Evolutionary conservation across 2,329 filamentous ascomycete species (phyloP).

Genomic region (Colletotrichum incanum): DNA sequence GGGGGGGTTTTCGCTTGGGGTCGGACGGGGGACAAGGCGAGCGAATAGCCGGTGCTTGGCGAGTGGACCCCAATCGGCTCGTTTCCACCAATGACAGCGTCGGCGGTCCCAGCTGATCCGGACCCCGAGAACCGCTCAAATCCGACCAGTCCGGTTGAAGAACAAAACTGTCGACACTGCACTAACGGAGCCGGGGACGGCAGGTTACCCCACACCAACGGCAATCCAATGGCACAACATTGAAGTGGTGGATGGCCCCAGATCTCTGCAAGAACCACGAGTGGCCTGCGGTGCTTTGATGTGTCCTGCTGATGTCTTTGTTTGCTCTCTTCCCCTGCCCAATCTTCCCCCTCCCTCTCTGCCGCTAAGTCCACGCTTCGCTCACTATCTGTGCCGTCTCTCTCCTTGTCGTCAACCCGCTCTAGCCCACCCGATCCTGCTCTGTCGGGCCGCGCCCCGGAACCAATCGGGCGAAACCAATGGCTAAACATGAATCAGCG

Average conservation of each 20-base stretch:
- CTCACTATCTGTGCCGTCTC: not conserved
- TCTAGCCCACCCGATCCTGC: slow-evolving; percentile 28
- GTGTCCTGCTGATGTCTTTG: slow-evolving; percentile 9
- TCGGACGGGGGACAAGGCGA: not conserved
- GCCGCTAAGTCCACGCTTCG: slow-evolving; percentile 5
- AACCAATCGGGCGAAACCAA: slow-evolving; percentile 33
- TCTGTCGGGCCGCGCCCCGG: slow-evolving; percentile 25
- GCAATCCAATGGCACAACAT: slow-evolving; percentile 15
- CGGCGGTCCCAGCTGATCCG: slow-evolving; percentile 37
- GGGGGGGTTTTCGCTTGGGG: slow-evolving; percentile 1
- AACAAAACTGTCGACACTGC: not conserved
- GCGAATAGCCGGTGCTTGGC: slow-evolving; percentile 31
- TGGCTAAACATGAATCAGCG: slow-evolving; percentile 40
- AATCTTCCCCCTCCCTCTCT: not conserved
- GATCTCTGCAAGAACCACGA: slow-evolving; percentile 33
- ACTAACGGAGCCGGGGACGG: slow-evolving; percentile 18
- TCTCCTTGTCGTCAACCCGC: slow-evolving; percentile 1
- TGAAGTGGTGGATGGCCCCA: slow-evolving; percentile 19
- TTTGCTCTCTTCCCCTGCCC: slow-evolving; percentile 15
- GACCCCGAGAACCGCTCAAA: slow-evolving; percentile 42
- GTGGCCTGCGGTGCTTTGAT: slow-evolving; percentile 5
- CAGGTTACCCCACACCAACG: slow-evolving; percentile 24
- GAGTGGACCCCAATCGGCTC: slow-evolving; percentile 13
- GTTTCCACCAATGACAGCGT: slow-evolving; percentile 34
- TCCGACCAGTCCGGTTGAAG: slow-evolving; percentile 22